Percentiles rank a stretch among this genome's conserved stretches.
These are phyloP conservation scores for Xylaria sp. DNA, from an alignment of 2,329 filamentous ascomycete species.

Conservation along the genomic window DNA sequence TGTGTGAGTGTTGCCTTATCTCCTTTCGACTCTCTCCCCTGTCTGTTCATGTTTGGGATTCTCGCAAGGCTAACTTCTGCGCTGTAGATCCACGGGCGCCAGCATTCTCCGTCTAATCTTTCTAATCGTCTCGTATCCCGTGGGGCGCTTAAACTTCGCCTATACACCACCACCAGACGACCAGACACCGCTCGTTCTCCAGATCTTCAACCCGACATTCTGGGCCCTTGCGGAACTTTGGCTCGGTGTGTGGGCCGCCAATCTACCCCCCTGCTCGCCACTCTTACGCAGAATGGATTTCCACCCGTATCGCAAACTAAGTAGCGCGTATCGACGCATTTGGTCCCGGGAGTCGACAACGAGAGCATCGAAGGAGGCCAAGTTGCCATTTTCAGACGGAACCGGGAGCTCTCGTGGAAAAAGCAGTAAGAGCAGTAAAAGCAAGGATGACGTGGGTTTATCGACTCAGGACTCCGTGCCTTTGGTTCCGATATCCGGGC, in stretches of 20 bases:
- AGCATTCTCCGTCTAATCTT: constrained; percentile 37
- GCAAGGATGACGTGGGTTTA: background rate
- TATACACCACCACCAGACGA: constrained; percentile 34
- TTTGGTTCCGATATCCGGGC: background rate
- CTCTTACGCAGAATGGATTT: constrained; percentile 26
- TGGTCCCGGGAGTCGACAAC: constrained; percentile 26
- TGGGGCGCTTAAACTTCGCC: constrained; percentile 36
- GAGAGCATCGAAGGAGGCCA: background rate
- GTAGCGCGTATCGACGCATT: constrained; percentile 25
- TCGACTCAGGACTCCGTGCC: constrained; percentile 16
- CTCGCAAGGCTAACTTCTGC: background rate
- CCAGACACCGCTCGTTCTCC: constrained; percentile 35
- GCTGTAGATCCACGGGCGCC: constrained; percentile 33
- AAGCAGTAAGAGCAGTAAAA: background rate
- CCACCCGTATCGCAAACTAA: constrained; percentile 30
- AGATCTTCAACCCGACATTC: constrained; percentile 38
- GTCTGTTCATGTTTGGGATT: background rate
- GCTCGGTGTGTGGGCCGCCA: constrained; percentile 36
- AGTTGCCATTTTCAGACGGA: constrained; percentile 1
- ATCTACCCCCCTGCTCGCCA: constrained; percentile 35
- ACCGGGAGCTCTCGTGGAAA: background rate
- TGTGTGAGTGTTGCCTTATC: constrained; percentile 22
- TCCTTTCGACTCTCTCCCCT: background rate
- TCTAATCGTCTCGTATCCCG: constrained; percentile 37
- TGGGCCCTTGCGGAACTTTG: constrained; percentile 35